phyloP scores from a whole-genome alignment of 2,329 filamentous ascomycete genomes.

The Penicillium polonicum region DNA sequence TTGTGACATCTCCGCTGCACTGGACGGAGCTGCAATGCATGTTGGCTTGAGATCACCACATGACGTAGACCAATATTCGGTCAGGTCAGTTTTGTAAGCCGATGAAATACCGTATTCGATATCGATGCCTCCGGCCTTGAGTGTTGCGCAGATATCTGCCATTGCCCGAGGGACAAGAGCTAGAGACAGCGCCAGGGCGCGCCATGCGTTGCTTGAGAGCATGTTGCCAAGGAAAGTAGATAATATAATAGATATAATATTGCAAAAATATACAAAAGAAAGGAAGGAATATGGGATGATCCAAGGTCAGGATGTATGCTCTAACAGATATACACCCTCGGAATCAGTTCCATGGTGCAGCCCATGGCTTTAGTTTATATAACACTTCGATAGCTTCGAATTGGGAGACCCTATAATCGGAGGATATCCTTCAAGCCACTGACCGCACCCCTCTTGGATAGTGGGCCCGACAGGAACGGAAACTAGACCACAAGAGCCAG shows the following conservation, averaged over 20 bases:
- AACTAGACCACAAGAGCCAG: not conserved
- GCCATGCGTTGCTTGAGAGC: conserved; percentile 20
- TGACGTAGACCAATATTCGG: conserved; percentile 49
- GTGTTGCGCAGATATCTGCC: conserved; percentile 41
- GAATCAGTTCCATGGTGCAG: not conserved
- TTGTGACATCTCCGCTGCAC: conserved; percentile 52
- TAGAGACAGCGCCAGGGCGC: conserved; percentile 18
- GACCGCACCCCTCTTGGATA: not conserved
- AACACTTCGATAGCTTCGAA: not conserved
- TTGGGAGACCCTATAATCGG: not conserved
- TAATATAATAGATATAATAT: not conserved
- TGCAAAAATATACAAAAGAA: not conserved
- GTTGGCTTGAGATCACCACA: conserved; percentile 46
- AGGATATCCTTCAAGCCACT: conserved; percentile 7
- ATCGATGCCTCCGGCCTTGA: conserved; percentile 36
- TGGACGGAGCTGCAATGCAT: conserved; percentile 51
- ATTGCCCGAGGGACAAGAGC: conserved; percentile 21
- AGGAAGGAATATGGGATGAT: not conserved
- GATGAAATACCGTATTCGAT: conserved; percentile 34
- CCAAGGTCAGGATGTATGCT: not conserved
- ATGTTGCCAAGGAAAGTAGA: conserved; percentile 13
- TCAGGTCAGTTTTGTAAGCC: conserved; percentile 41
- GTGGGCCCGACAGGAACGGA: not conserved
- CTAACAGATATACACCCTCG: not conserved
- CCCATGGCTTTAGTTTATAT: conserved; percentile 2